Percentiles rank a stretch among this genome's conserved stretches.
These are phyloP conservation scores for Amphichorda felina DNA, from an alignment of 2,329 filamentous ascomycete species.

Conservation along the genomic window DNA sequence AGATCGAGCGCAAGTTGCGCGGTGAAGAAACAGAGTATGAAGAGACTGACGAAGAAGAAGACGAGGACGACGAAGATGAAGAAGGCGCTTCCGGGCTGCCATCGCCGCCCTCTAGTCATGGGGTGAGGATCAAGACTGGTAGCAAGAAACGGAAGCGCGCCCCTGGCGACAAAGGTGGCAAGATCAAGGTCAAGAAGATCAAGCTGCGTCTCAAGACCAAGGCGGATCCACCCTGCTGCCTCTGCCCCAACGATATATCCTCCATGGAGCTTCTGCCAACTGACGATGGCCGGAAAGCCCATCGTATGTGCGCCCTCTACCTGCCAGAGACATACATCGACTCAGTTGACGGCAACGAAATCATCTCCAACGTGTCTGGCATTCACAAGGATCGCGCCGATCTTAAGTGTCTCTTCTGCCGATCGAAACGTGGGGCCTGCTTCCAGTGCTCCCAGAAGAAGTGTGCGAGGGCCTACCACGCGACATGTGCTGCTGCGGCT, in stretches of 20 bases:
- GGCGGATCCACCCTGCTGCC: conserved; percentile 68
- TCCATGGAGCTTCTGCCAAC: conserved; percentile 76
- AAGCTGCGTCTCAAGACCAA: conserved; percentile 63
- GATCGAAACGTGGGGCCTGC: conserved; percentile 87
- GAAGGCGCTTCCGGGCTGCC: conserved; percentile 57
- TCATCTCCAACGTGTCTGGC: conserved; percentile 64
- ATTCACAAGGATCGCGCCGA: conserved; percentile 82
- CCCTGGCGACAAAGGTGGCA: conserved; percentile 21
- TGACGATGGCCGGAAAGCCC: conserved; percentile 76
- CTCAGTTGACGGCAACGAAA: conserved; percentile 56
- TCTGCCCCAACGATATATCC: conserved; percentile 84
- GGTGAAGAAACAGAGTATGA: conserved; percentile 82
- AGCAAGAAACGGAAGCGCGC: conserved; percentile 49
- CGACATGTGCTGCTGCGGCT: conserved; percentile 84
- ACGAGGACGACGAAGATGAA: conserved; percentile 50
- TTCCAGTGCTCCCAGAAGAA: conserved; percentile 96
- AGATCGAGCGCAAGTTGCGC: conserved; percentile 86
- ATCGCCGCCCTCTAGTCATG: conserved; percentile 66
- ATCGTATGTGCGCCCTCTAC: conserved; percentile 81
- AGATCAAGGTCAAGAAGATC: conserved; percentile 62
- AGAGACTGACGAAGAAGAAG: conserved; percentile 62
- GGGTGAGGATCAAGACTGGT: conserved; percentile 46
- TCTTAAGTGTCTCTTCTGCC: conserved; percentile 89
- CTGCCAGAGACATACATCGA: conserved; percentile 87
- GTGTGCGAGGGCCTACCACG: conserved; percentile 86